Evolutionary conservation across 2,329 filamentous ascomycete genomes (phyloP).

Genomic region (Colletotrichum brevisporum): DNA sequence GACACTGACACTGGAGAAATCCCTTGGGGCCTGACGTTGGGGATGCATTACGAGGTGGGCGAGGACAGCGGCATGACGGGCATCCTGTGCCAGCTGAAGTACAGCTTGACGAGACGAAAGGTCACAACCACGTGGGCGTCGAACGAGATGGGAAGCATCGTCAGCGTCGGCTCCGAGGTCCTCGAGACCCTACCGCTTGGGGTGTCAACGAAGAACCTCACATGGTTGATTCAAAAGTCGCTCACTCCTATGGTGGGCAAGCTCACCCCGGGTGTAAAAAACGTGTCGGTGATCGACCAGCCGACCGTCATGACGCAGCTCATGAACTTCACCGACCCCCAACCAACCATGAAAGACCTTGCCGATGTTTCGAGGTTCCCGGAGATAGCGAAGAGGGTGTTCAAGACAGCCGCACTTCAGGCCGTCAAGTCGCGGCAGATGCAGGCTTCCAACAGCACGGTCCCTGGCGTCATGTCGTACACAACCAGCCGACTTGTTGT

Average conservation of each 20-base stretch:
- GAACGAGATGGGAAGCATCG: not conserved
- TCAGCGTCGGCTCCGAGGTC: not conserved
- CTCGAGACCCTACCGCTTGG: not conserved
- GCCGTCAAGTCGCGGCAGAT: not conserved
- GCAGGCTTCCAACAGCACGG: not conserved
- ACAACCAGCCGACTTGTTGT: not conserved
- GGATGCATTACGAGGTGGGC: too few species aligned
- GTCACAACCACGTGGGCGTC: not conserved
- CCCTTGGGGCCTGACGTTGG: too few species aligned
- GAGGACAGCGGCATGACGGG: not conserved
- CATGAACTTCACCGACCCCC: conserved; percentile 13
- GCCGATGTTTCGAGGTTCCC: not conserved
- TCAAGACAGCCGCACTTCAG: not conserved
- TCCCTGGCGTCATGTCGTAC: not conserved
- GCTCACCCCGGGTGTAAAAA: not conserved
- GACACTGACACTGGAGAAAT: too few species aligned
- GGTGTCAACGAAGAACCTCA: not conserved
- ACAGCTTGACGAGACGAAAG: not conserved
- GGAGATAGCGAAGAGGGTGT: not conserved
- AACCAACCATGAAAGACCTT: not conserved
- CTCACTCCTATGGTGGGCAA: not conserved
- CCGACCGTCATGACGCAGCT: not conserved
- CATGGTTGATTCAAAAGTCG: not conserved
- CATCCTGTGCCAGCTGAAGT: not conserved
- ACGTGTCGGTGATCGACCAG: too few species aligned